phyloP scores from a whole-genome alignment of 2,329 filamentous ascomycete genomes.

The Aspergillus cejpii region DNA sequence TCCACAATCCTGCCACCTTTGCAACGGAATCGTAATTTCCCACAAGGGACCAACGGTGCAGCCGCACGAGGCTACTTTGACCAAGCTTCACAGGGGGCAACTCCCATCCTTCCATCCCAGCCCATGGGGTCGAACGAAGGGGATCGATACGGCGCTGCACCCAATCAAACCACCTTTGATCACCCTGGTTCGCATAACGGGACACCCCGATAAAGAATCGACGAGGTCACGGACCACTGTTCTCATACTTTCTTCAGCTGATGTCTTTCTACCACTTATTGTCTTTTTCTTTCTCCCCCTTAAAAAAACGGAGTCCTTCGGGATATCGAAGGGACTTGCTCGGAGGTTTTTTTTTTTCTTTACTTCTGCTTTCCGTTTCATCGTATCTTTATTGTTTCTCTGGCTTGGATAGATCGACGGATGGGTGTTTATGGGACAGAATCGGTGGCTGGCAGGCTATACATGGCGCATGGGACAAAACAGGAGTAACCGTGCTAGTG shows the following conservation, averaged over 20 bases:
- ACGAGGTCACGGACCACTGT: conserved; percentile 8
- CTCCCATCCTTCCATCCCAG: conserved; percentile 34
- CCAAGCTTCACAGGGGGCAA: conserved; percentile 27
- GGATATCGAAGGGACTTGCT: background rate
- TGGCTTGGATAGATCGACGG: conserved; percentile 31
- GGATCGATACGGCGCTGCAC: conserved; percentile 28
- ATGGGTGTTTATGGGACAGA: conserved; percentile 24
- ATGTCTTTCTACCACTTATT: conserved; percentile 11
- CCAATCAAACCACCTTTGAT: conserved; percentile 25
- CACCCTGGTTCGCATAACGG: conserved; percentile 29
- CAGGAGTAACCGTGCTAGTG: conserved; percentile 23
- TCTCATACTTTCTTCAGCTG: conserved; percentile 11
- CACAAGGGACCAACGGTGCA: conserved; percentile 26
- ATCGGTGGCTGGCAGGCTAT: conserved; percentile 21
- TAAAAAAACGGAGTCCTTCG: background rate
- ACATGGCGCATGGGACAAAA: conserved; percentile 25
- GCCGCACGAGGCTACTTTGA: conserved; percentile 29
- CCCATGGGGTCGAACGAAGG: conserved; percentile 25
- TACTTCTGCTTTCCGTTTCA: conserved; percentile 11
- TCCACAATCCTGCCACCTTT: conserved; percentile 34
- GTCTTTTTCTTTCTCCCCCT: too few species aligned
- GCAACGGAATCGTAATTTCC: conserved; percentile 28
- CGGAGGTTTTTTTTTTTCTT: conserved; percentile 10
- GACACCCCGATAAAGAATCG: conserved; percentile 25
- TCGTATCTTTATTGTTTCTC: conserved; percentile 8